Evolutionary conservation across 1,284 basidiomycete genomes (phyloP).

Genomic region (Schizophyllum commune): DNA sequence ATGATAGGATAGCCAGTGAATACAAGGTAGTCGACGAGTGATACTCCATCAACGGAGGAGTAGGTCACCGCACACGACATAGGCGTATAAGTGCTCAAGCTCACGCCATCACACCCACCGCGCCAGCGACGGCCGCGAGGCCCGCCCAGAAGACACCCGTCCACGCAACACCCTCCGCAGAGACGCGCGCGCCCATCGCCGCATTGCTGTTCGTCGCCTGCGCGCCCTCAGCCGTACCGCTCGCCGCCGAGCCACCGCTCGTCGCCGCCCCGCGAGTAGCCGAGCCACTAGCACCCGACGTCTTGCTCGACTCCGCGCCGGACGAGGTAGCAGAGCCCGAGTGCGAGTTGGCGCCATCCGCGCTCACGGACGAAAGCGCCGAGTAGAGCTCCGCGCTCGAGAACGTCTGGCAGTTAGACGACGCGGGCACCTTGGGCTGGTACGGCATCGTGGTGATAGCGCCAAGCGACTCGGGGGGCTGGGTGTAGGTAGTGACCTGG

Average conservation of each 20-base stretch:
- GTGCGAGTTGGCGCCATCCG: no score
- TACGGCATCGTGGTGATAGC: conserved; percentile 54
- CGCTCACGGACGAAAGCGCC: conserved; percentile 12
- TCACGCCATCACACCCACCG: neutral
- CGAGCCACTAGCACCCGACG: neutral
- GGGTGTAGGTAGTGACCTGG: conserved; percentile 37
- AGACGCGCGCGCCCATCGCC: neutral
- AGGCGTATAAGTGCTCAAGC: no score
- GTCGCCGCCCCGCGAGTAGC: neutral
- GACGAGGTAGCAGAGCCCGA: no score
- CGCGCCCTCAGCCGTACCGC: no score
- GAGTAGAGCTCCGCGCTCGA: conserved; percentile 43
- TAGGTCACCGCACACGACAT: no score
- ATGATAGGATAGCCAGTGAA: no score
- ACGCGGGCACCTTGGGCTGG: conserved; percentile 44
- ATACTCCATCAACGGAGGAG: no score
- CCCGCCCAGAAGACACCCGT: neutral
- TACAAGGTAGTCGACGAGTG: no score
- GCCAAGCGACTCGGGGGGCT: conserved; percentile 54
- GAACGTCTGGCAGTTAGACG: conserved; percentile 55
- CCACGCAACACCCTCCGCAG: neutral
- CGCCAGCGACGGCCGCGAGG: neutral
- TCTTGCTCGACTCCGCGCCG: no score
- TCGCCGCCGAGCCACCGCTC: neutral
- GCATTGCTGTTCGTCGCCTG: neutral